These are phyloP conservation scores for Ambrosia hybrid DNA, from an alignment of 140 eudicot genomes.

Conservation along the genomic window DNA sequence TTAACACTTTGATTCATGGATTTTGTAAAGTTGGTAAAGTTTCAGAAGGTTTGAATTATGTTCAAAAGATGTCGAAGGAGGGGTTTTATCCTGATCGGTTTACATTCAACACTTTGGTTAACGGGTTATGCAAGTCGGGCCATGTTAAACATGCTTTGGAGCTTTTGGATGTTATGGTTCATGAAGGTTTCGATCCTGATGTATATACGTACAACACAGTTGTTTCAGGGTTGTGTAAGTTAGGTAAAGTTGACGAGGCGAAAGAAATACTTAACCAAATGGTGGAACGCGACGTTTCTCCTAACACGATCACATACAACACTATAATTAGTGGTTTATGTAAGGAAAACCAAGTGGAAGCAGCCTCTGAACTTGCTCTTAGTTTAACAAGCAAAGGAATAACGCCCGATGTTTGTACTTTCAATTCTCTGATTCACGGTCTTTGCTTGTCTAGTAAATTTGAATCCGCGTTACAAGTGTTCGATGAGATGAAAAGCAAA, in stretches of 20 bases:
- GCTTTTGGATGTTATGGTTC: slow-evolving; percentile 75
- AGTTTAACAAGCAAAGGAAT: slow-evolving; percentile 61
- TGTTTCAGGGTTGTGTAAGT: slow-evolving; percentile 83
- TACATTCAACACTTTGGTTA: slow-evolving; percentile 78
- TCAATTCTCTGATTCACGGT: slow-evolving; percentile 82
- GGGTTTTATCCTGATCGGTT: slow-evolving; percentile 77
- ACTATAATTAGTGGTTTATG: slow-evolving; percentile 79
- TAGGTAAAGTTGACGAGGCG: slow-evolving; percentile 65
- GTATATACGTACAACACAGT: slow-evolving; percentile 70
- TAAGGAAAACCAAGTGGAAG: slow-evolving; percentile 75
- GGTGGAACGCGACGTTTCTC: slow-evolving; percentile 67
- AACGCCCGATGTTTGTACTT: slow-evolving; percentile 80
- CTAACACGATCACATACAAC: slow-evolving; percentile 78
- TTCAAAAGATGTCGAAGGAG: slow-evolving; percentile 63
- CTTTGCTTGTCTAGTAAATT: slow-evolving; percentile 67
- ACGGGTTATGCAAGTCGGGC: slow-evolving; percentile 79
- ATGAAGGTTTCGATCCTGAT: slow-evolving; percentile 85
- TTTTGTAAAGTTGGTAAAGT: slow-evolving; percentile 73
- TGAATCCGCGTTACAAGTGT: slow-evolving; percentile 56
- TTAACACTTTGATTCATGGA: slow-evolving; percentile 76
- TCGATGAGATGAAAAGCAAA: slow-evolving; percentile 67
- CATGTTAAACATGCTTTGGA: slow-evolving; percentile 73
- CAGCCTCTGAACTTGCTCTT: slow-evolving; percentile 77
- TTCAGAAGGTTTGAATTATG: slow-evolving; percentile 69
- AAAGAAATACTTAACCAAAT: slow-evolving; percentile 65